Base-by-base conservation (phyloP, 345 rosid genomes). In the Passiflora organensis region DNA sequence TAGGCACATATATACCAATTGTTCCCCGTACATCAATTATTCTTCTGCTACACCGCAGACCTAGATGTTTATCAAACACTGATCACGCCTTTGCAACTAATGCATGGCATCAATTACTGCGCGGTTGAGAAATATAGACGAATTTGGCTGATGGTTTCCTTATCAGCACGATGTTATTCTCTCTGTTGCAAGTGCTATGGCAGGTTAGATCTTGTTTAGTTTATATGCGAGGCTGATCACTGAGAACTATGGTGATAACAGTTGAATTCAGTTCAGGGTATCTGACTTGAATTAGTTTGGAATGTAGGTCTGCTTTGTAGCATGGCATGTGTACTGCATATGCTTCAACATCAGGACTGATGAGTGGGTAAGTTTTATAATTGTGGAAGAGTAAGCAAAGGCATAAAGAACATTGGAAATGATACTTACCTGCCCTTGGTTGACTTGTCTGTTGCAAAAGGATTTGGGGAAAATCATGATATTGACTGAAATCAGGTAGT, bases 321-420 rank as follows among this genome's bases (percentile, higher is more conserved):
- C 56, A 23, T 84, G 91, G 87, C 85, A 84, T 69, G 25, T 76
- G 12, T 78, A 84, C 60, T 84, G 91, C 56, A 48, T 81, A 17
- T 77, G 82, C 67, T 71, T 73, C 65, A 84, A 84, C 71, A 69
- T 84, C 65, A 74, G 62, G 56, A 81, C 91, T 13, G 91, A 84
- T 50, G 87, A 81, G 51, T 81, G 91, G 91, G 91, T 84, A 68
- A 76, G 85, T 77, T 58, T 54, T 44, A 24, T 3, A 32, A n/a
- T n/a, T n/a, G 32, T 21, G 20, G 43, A 17, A 58, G 13, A 21
- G 49, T 23, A 19, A 51, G 28, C 2, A 44, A 16, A n/a, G n/a
- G 11, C 9, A 15, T 42, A 52, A 6, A 41, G n/a, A 28, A 28
- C 5, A 2, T 28, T 28, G 34, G 5, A 28, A 28, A 3, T 28